Evolutionary conservation across 768 basidiomycete species (phyloP), one percentile per base, ranked within the genome.

Genomic region (Collybia mongolica): DNA sequence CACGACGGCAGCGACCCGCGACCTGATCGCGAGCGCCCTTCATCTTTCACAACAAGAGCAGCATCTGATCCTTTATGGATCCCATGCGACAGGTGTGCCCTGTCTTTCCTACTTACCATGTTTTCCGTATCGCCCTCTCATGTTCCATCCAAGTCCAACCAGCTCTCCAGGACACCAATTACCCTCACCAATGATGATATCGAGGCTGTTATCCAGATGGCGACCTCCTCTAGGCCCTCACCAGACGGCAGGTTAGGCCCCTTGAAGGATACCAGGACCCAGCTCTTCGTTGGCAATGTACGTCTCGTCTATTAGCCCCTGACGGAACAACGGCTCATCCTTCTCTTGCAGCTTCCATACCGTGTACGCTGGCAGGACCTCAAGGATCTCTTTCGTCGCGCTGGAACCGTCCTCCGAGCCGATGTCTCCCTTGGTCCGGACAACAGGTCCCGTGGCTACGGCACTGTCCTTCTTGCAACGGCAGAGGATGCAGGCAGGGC

Each of bases 211-310:
- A 97, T 97, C 54, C 89, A 90, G 63, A 81, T 86, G 68, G 93
- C 93, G n/a, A 95, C 90, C 53, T 82, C 90, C 6, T 73, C 83
- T 5, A 73, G 80, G n/a, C 65, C 78, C 2, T 65, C 80, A 1
- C 60, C 72, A 18, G 81, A 83, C 57, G 70, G 74, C 41, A 69
- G 79, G 47, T 39, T 65, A 1, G 60, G 57, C 41, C 82, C 82
- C 0, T 71, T 80, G 35, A 80, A 83, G 48, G 96, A 99, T 66
- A 96, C 93, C 3, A 79, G 96, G 46, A 94, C 95, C 0, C 95
- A 98, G 71, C 79, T 99, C 6, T 98, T 96, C 61, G 90, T 98
- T 20, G 94, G 93, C 54, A 99, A 99, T 68, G 93, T 95, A 68
- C 54, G 88, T 52, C 35, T 14, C 39, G 48, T n/a, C 49, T 19